Percentiles rank a stretch among this genome's conserved stretches.
Conservation (phyloP, 208 protist species). For the Zelonia costaricensis region DNA sequence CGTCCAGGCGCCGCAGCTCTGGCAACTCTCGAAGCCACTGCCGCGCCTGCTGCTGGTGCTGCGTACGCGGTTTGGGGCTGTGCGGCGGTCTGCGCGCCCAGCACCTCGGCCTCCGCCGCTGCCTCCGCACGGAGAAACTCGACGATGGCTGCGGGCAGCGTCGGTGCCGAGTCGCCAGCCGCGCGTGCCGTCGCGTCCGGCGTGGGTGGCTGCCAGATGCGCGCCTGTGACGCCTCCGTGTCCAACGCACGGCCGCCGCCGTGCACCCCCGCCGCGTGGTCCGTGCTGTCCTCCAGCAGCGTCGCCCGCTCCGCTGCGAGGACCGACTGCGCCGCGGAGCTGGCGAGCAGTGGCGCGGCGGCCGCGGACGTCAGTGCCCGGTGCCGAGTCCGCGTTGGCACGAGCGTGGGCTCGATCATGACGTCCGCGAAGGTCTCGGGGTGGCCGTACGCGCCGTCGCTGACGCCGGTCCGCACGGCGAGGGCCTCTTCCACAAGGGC, state of each 20-base stretch:
- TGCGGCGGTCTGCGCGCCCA: neutral
- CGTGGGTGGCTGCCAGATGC: conserved; percentile 3
- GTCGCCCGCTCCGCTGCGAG: conserved; percentile 13
- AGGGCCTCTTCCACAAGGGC: too few relatives aligned
- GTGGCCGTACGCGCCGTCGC: too few relatives aligned
- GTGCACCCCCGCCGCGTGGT: neutral
- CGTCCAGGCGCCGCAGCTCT: neutral
- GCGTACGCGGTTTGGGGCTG: neutral
- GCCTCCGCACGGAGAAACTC: conserved; percentile 22
- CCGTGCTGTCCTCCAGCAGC: conserved; percentile 2
- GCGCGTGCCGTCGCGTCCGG: neutral
- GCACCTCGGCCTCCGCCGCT: conserved; percentile 6
- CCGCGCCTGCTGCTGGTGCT: neutral
- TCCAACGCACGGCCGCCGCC: neutral
- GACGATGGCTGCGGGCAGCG: conserved; percentile 2
- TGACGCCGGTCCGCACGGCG: too few relatives aligned
- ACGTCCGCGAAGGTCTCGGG: too few relatives aligned
- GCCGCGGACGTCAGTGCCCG: neutral
- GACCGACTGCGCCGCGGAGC: conserved; percentile 6
- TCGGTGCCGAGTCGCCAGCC: neutral
- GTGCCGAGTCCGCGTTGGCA: too few relatives aligned
- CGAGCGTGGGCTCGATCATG: too few relatives aligned
- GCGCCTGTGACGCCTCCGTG: neutral
- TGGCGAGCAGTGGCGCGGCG: too few relatives aligned
- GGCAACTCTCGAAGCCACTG: neutral